A percentile compares a stretch with the other conserved stretches of the same genome.
phyloP scores from a whole-genome alignment of 805 yeast genomes.

The Cyberlindnera xylosilytica region DNA sequence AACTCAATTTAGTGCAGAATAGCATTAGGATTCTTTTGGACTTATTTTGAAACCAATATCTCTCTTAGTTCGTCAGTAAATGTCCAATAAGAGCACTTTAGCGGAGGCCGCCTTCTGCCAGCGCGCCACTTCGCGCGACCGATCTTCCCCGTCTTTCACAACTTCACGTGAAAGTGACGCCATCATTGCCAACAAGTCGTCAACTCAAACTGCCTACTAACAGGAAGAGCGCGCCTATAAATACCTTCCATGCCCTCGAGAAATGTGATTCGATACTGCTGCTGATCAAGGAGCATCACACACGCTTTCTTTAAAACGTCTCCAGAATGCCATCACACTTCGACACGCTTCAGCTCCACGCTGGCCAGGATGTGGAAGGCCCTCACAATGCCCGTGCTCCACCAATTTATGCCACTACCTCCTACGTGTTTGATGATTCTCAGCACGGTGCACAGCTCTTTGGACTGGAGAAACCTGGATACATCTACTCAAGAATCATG shows the following conservation, averaged over 20 bases:
- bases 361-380: conserved; percentile 78
- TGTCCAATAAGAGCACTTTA: too few relatives aligned
- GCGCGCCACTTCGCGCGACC: conserved; percentile 1
- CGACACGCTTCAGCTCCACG: conserved; percentile 91
- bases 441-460: conserved; percentile 91
- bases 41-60: too few relatives aligned
- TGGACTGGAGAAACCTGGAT: conserved; percentile 80
- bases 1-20: background rate
- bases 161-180: background rate
- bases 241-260: too few relatives aligned
- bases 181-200: background rate
- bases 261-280: too few relatives aligned
- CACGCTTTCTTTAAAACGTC: too few relatives aligned
- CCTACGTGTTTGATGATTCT: conserved; percentile 83
- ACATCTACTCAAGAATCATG: conserved; percentile 83
- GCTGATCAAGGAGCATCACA: too few relatives aligned
- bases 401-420: conserved; percentile 89
- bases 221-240: background rate
- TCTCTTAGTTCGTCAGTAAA: too few relatives aligned
- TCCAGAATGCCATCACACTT: conserved; percentile 55
- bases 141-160: background rate
- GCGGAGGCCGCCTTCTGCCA: too few relatives aligned
- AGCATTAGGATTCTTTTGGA: too few relatives aligned
- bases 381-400: conserved; percentile 72
- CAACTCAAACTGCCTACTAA: too few relatives aligned